Percentiles rank a stretch among this genome's conserved stretches.
phyloP scores from a whole-genome alignment of 176 grass and related monocot species.

The Guadua angustifolia region DNA sequence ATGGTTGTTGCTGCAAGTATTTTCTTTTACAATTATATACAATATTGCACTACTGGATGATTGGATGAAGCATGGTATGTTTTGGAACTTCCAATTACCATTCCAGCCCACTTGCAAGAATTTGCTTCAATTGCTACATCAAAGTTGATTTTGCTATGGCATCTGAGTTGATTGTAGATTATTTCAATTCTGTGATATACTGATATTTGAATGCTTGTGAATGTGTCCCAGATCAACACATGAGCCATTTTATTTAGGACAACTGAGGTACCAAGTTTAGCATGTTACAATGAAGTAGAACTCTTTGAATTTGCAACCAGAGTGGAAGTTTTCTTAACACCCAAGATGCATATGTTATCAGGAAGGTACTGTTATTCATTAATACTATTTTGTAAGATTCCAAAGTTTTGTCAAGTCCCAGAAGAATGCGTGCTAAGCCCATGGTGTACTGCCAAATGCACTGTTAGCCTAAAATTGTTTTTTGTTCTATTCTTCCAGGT shows the following conservation, averaged over 20 bases:
- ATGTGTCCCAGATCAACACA: too few species aligned
- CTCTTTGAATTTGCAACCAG: neutral
- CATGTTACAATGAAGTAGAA: neutral
- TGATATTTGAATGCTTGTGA: conserved; percentile 36
- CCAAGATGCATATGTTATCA: neutral
- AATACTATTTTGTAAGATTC: neutral
- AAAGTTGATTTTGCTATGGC: conserved; percentile 14
- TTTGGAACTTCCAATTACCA: conserved; percentile 39
- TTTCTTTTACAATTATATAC: too few species aligned
- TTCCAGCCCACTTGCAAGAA: conserved; percentile 23
- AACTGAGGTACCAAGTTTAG: neutral
- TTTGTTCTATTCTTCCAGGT: conserved; percentile 34
- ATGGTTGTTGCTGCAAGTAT: too few species aligned
- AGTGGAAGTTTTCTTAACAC: neutral
- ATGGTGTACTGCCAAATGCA: neutral
- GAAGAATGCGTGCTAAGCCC: neutral
- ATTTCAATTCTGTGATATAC: conserved; percentile 27
- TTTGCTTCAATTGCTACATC: conserved; percentile 44
- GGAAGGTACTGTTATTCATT: neutral
- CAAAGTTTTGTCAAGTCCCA: neutral
- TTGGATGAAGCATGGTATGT: conserved; percentile 99
- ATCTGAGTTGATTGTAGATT: conserved; percentile 27
- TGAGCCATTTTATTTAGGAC: too few species aligned
- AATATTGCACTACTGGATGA: conserved; percentile 98
- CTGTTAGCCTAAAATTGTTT: neutral